Conservation (phyloP, 2,329 filamentous ascomycete genomes). For the Chaetomium strumarium region DNA sequence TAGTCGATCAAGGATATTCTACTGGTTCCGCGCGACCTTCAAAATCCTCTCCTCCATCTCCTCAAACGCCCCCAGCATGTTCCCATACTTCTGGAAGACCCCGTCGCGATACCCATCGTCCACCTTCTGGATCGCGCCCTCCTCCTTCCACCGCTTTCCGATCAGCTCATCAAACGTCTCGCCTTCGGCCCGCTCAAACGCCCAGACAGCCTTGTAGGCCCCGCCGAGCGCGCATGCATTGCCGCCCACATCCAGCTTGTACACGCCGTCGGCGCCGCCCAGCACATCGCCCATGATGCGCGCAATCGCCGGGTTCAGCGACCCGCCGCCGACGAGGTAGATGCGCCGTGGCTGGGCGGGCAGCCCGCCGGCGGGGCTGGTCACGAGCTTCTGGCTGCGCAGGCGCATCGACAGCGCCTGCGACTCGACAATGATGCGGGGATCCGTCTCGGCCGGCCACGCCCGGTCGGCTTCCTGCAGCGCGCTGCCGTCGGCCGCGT, state of each 20-base stretch:
- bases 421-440: conserved; percentile 85
- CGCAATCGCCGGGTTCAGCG: conserved; percentile 83
- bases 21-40: conserved; percentile 32
- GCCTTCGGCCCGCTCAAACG: conserved; percentile 58
- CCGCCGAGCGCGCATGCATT: conserved; percentile 92
- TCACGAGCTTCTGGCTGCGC: conserved; percentile 71
- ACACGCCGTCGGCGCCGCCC: conserved; percentile 83
- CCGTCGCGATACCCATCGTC: conserved; percentile 72
- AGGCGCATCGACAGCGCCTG: conserved; percentile 88
- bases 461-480: conserved; percentile 35
- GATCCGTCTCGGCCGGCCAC: conserved; percentile 62
- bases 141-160: conserved; percentile 77
- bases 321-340: conserved; percentile 91
- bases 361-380: conserved; percentile 44
- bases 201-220: conserved; percentile 96
- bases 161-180: conserved; percentile 89
- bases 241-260: conserved; percentile 86
- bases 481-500: conserved; percentile 47
- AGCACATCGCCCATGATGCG: conserved; percentile 80
- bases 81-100: conserved; percentile 71
- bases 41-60: conserved; percentile 66
- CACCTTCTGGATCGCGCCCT: conserved; percentile 74
- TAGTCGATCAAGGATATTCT: background rate
- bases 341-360: conserved; percentile 82
- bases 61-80: conserved; percentile 69